A percentile compares a stretch with the other conserved stretches of the same genome.
Conservation (phyloP, 495 filamentous ascomycete species). For the Saxophila tyrrhenica region DNA sequence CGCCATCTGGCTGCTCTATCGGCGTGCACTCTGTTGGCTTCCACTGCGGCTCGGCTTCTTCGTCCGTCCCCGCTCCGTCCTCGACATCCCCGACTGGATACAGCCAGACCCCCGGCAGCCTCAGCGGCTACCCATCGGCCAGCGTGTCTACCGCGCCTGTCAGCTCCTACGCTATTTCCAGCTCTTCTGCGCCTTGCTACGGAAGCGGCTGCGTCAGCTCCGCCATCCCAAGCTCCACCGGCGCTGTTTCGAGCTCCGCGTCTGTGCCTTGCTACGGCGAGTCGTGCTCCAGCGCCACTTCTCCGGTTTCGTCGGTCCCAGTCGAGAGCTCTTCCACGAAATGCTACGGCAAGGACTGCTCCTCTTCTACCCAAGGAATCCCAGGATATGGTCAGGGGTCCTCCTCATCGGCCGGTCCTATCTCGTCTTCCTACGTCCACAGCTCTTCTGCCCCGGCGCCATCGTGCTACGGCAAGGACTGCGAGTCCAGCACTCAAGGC, state of each 20-base stretch:
- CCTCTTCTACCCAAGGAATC: no score
- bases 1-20: constrained; percentile 48
- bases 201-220: neutral
- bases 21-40: constrained; percentile 70
- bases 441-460: neutral
- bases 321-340: neutral
- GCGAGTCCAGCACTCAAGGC: constrained; percentile 1
- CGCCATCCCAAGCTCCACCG: neutral
- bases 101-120: neutral
- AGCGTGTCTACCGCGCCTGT: neutral
- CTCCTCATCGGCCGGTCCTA: no score
- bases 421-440: neutral
- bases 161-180: neutral
- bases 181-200: neutral
- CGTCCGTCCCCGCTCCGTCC: constrained; percentile 10
- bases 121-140: neutral
- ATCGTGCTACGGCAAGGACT: neutral
- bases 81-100: neutral
- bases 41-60: constrained; percentile 52
- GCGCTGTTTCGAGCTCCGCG: neutral
- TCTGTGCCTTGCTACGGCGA: neutral
- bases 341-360: neutral
- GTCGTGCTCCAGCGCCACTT: neutral
- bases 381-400: no score
- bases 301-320: neutral